Base-by-base conservation (phyloP, 129 eudicot species). In the Saposhnikovia divaricata region DNA sequence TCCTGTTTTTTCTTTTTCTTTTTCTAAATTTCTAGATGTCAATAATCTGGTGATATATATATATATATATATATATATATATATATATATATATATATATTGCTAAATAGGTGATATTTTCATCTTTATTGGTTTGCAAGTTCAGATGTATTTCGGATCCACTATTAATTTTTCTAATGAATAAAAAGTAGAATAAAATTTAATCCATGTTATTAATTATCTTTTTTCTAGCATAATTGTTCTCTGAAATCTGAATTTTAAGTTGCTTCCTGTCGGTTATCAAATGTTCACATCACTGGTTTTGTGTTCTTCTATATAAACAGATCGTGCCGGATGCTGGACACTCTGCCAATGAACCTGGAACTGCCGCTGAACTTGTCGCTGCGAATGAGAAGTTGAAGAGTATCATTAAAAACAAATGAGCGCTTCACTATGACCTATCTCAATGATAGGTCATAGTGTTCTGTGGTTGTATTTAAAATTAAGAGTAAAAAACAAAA, bases 301-400 rank as follows among this genome's bases (percentile, higher is more conserved):
- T 71, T 0, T 69, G 9, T 48, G 39, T 75, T 18, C 53, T 66
- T 27, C 72, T 51, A 34, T 42, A 31, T 59, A 9, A 42, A 74
- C 85, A 96, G 99, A 91, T 96, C 79, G 98, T 92, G 80, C 66
- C 88, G 39, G 88, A 90, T 87, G 96, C 99, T 2, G 99, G 98
- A 45, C 99, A 96, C 82, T 96, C 99, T 27, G 99, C 99, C 78
- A 89, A 92, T 81, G 99, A 95, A 81, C 93, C 96, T 37, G 94
- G 94, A 78, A 87, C 79, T 79, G 82, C 99, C 16, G 89, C 89
- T 39, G 90, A 95, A 88, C 99, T 95, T 72, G 99, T 95, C 46
- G 97, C 97, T 78, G 99, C 97, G 73, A 95, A 91, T 66, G 96
- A 95, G 88, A 92, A 85, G 78, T 37, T 75, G 78, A 75, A 75